phyloP scores from a whole-genome alignment of 164 flowering plant genomes.

The Kingdonia uniflora region DNA sequence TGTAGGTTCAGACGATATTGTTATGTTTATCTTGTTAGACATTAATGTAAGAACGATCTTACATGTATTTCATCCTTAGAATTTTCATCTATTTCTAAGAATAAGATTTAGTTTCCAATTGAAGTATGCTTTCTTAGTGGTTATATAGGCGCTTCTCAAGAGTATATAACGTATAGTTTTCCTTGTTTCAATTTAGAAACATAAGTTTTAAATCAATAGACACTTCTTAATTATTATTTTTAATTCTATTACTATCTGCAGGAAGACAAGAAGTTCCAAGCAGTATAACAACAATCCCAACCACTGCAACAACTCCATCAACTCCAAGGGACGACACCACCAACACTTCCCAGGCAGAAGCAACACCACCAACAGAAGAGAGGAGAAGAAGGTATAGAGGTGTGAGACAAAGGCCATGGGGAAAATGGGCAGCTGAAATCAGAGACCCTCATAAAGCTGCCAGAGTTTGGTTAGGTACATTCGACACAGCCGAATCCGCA shows the following conservation, averaged over 20 bases:
- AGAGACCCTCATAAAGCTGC: conserved; percentile 79
- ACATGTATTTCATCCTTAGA: too few species aligned
- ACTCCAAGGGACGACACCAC: background rate
- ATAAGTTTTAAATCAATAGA: too few species aligned
- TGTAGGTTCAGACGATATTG: too few species aligned
- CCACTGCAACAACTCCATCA: background rate
- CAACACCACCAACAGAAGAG: conserved; percentile 9
- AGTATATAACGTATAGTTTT: background rate
- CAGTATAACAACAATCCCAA: background rate
- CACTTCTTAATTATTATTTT: too few species aligned
- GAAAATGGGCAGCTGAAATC: conserved; percentile 85
- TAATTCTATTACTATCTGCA: background rate
- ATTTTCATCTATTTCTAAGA: too few species aligned
- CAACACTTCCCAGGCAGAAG: background rate
- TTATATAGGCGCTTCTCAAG: background rate
- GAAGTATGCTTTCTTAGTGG: background rate
- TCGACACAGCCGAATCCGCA: conserved; percentile 68
- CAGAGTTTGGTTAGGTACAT: conserved; percentile 77
- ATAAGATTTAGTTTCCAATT: background rate
- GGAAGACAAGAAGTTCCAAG: background rate
- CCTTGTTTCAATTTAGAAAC: background rate
- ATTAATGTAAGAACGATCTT: too few species aligned
- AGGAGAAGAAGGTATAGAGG: conserved; percentile 69
- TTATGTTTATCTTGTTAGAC: too few species aligned
- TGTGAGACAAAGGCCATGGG: conserved; percentile 83